Conservation (phyloP, 148 eudicot species). For the Spergularia marina region DNA sequence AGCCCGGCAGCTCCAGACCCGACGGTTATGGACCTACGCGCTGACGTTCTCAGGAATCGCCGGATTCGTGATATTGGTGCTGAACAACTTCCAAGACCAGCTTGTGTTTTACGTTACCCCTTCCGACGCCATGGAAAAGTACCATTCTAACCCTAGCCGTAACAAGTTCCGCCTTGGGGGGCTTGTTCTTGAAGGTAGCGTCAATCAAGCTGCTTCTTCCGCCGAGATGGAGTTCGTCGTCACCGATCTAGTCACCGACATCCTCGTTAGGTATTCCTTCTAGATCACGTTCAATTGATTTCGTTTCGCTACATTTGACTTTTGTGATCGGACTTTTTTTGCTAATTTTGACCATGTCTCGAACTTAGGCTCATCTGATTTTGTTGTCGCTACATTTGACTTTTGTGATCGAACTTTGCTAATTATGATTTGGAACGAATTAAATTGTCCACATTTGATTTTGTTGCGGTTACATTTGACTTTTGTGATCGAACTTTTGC, state of each 20-base stretch:
- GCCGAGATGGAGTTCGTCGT: conserved; percentile 80
- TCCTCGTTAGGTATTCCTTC: conserved; percentile 54
- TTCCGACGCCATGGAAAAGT: conserved; percentile 59
- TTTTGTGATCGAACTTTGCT: not conserved
- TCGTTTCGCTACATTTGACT: no score
- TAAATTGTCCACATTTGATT: not conserved
- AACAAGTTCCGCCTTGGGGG: conserved; percentile 79
- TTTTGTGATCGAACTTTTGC: no score
- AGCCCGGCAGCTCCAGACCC: conserved; percentile 75
- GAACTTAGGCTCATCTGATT: no score
- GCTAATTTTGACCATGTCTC: no score
- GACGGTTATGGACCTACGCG: conserved; percentile 88
- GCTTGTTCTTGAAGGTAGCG: conserved; percentile 76
- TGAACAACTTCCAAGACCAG: conserved; percentile 83
- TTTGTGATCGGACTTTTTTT: no score
- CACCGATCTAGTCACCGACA: conserved; percentile 76
- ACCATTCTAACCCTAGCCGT: conserved; percentile 41
- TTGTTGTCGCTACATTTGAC: not conserved
- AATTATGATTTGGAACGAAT: not conserved
- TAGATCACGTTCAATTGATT: no score
- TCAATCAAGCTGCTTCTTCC: conserved; percentile 49
- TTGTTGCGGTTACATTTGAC: not conserved
- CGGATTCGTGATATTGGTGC: conserved; percentile 63
- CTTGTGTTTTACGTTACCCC: conserved; percentile 84
- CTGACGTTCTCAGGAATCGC: conserved; percentile 74